phyloP scores from a whole-genome alignment of 192 early-diverging fungal species.

The Jimgerdemannia lactiflua region DNA sequence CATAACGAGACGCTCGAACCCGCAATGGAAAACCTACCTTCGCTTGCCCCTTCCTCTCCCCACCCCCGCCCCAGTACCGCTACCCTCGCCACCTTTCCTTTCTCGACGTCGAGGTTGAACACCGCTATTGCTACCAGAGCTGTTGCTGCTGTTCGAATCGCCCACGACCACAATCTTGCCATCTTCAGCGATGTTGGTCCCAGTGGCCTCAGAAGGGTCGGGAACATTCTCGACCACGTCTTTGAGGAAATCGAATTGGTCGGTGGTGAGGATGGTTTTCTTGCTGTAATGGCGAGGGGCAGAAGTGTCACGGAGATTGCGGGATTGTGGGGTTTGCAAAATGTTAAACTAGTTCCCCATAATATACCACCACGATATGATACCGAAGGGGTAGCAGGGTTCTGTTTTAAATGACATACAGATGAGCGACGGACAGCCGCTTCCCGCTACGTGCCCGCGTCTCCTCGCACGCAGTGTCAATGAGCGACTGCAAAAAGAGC shows the following conservation, averaged over 20 bases:
- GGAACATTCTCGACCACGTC: slow-evolving; percentile 81
- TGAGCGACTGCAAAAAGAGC: slow-evolving; percentile 91
- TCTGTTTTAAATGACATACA: slow-evolving; percentile 46
- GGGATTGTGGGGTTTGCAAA: neutral
- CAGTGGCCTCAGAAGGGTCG: slow-evolving; percentile 48
- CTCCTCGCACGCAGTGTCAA: slow-evolving; percentile 84
- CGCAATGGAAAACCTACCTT: neutral
- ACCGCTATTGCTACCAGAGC: neutral
- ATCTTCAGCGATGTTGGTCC: too few species aligned
- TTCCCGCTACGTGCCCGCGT: slow-evolving; percentile 75
- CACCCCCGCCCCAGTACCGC: neutral
- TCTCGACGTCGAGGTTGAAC: too few species aligned
- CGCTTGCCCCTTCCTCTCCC: neutral
- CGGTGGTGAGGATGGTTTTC: slow-evolving; percentile 74
- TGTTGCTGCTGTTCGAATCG: neutral
- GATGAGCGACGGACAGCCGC: slow-evolving; percentile 80
- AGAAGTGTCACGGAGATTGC: too few species aligned
- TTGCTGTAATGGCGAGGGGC: slow-evolving; percentile 43
- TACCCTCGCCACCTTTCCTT: neutral
- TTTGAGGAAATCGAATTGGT: slow-evolving; percentile 93
- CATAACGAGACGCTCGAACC: too few species aligned
- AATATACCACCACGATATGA: neutral
- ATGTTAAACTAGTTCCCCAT: neutral
- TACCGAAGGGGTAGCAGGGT: neutral
- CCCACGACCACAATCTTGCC: too few species aligned